phyloP scores from a whole-genome alignment of 2,329 filamentous ascomycete genomes.

The Cladosporium sphaerospermum region DNA sequence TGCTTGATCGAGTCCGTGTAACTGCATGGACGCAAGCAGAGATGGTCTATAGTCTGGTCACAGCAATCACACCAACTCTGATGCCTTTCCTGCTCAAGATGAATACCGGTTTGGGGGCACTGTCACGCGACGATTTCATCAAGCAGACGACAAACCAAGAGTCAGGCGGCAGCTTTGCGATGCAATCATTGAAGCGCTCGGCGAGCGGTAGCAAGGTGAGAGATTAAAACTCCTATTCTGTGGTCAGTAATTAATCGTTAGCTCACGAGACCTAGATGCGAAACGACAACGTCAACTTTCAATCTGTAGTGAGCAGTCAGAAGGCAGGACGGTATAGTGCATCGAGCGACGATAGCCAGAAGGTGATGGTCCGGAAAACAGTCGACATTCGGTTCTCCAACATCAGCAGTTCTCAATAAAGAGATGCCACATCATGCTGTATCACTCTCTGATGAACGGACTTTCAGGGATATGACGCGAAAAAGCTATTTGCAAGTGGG shows the following conservation, averaged over 20 bases:
- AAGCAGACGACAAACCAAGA: constrained; percentile 1
- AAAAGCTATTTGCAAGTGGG: too few relatives aligned
- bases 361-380: background rate
- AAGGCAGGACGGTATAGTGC: background rate
- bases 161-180: background rate
- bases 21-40: constrained; percentile 5
- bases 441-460: too few relatives aligned
- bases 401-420: too few relatives aligned
- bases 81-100: constrained; percentile 4
- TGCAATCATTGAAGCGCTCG: background rate
- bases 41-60: background rate
- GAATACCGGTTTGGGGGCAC: constrained; percentile 6
- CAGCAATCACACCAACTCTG: background rate
- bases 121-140: constrained; percentile 4
- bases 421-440: too few relatives aligned
- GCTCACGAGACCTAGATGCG: background rate
- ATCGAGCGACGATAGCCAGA: constrained; percentile 7
- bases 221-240: background rate
- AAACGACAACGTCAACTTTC: background rate
- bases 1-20: background rate
- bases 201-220: background rate
- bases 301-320: background rate
- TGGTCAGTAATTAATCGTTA: background rate
- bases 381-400: background rate
- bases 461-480: too few relatives aligned